Percentiles rank a stretch among this genome's conserved stretches.
These are phyloP conservation scores for Bauhinia variegata DNA, from an alignment of 306 rosid species.

Conservation along the genomic window DNA sequence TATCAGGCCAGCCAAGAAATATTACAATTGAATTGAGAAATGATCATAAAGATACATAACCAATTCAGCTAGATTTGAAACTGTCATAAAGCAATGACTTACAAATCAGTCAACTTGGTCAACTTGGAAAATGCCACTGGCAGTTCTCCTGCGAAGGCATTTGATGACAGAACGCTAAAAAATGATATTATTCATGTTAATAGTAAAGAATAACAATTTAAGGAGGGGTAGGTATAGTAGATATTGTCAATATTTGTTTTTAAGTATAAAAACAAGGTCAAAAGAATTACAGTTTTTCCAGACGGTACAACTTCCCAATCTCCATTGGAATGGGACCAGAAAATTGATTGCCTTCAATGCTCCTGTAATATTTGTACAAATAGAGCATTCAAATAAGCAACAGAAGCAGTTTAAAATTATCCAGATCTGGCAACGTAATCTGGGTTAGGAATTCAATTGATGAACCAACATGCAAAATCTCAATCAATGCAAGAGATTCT, in stretches of 20 bases:
- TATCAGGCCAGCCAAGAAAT: slow-evolving; percentile 26
- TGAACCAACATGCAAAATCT: background rate
- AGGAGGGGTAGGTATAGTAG: background rate
- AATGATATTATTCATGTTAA: slow-evolving; percentile 36
- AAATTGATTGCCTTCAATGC: slow-evolving; percentile 82
- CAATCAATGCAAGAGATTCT: background rate
- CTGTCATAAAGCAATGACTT: slow-evolving; percentile 41
- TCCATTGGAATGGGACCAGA: slow-evolving; percentile 71
- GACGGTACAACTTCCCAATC: slow-evolving; percentile 61
- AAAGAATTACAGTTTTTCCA: slow-evolving; percentile 72
- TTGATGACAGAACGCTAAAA: slow-evolving; percentile 69
- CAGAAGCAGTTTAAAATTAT: slow-evolving; percentile 19
- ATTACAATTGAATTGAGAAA: slow-evolving; percentile 10
- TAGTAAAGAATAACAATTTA: slow-evolving; percentile 7
- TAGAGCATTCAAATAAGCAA: slow-evolving; percentile 11
- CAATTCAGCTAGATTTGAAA: background rate
- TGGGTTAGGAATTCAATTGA: background rate
- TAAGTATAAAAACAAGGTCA: slow-evolving; percentile 12
- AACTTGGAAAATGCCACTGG: slow-evolving; percentile 67
- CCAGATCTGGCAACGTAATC: slow-evolving; percentile 16
- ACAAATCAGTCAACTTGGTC: slow-evolving; percentile 83
- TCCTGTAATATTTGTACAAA: slow-evolving; percentile 55
- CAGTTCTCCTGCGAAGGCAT: slow-evolving; percentile 77
- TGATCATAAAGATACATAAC: background rate
- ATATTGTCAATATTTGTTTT: slow-evolving; percentile 2